Conservation (phyloP, 371 early-diverging fungal species). For the Rhizopus delemar region DNA sequence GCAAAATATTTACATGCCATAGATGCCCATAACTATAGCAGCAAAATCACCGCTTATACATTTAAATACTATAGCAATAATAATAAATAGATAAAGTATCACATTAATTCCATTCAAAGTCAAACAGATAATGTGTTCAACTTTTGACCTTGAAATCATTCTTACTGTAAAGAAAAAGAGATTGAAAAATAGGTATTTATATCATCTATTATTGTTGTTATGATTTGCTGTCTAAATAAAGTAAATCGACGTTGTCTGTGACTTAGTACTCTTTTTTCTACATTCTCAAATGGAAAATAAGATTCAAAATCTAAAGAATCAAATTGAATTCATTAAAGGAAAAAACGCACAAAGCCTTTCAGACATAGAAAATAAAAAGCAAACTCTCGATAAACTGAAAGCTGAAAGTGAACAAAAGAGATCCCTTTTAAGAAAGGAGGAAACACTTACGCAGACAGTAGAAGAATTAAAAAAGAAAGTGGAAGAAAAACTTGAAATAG, state of each 20-base stretch:
- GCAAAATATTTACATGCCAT: slow-evolving; percentile 35
- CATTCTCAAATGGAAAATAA: not conserved
- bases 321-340: not conserved
- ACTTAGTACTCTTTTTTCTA: not conserved
- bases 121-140: slow-evolving; percentile 43
- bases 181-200: slow-evolving; percentile 5
- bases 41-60: slow-evolving; percentile 37
- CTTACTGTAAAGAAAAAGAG: slow-evolving; percentile 8
- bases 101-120: slow-evolving; percentile 43
- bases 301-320: not conserved
- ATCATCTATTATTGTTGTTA: not conserved
- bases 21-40: slow-evolving; percentile 45
- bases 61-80: slow-evolving; percentile 38
- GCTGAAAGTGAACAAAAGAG: not conserved
- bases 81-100: slow-evolving; percentile 33
- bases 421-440: not conserved
- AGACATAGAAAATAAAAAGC: not conserved
- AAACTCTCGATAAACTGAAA: not conserved
- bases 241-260: not conserved
- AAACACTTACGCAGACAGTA: not conserved
- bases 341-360: not conserved
- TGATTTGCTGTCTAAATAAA: not conserved
- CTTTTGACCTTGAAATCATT: slow-evolving; percentile 45
- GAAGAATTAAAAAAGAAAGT: not conserved
- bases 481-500: not conserved